Evolutionary conservation across 23 red algal genomes (phyloP), one percentile per base, ranked within the genome.

Genomic region (Gracilaria vermiculophylla): DNA sequence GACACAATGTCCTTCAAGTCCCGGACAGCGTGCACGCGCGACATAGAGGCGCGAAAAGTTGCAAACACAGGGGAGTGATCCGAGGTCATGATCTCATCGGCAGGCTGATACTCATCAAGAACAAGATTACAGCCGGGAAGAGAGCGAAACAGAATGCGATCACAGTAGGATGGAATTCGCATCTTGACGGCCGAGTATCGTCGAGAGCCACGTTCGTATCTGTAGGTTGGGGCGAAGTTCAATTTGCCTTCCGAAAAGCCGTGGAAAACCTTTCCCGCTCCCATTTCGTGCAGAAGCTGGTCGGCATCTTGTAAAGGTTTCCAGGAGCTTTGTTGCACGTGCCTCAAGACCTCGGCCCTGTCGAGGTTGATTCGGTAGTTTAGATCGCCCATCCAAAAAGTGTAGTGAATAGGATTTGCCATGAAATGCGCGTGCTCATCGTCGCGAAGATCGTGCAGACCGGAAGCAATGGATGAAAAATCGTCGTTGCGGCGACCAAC

Each of bases 371-470:
- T 89, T 24, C 96, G 82, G 51, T 98, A 98, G 62, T 98, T 98
- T 3, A 98, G 65, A 51, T 98, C 96, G 11, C 96, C 96, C 77
- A 98, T 88, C 84, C 87, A 94, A 81, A 98, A 92, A 13, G 94
- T 82, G 33, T 88, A 70, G 27, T 88, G 83, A 48, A 88, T 69
- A 61, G 83, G 56, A 48, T 56, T 37, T 2, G 83, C 52, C 49
- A 77, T 19, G 8, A 88, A 2, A 64, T 88, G 65, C 5, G 64
- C 56, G 9, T 64, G 32, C 23, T 67, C 17, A 43, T 52, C 25
- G 43, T 88, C 83, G 27, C 69, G 19, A 53, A 88, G 64, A 58
- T 76, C 64, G 19, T 32, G 15, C 19, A 88, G 34, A 21, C 83
- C 83, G 36, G 45, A 47, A 12, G 83, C 42, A 53, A 88, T 88